Conservation (phyloP, 2,329 filamentous ascomycete genomes). For the Aureobasidium musti region DNA sequence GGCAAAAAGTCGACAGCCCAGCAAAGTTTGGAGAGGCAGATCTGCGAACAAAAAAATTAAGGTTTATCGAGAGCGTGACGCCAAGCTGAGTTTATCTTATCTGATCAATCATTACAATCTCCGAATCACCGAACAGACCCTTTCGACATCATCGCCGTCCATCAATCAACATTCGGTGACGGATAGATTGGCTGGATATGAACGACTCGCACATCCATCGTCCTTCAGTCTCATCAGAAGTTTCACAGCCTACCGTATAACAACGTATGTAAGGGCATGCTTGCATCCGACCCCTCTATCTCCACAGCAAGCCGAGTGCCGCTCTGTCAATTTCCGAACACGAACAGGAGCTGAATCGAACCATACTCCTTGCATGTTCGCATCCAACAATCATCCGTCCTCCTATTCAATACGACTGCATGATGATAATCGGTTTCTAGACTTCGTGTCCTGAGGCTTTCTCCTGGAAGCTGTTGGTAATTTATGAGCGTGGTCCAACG, state of each 20-base stretch:
- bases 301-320: constrained; percentile 8
- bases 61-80: constrained; percentile 19
- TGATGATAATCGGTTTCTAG: constrained; percentile 5
- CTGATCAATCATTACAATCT: neutral
- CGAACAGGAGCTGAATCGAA: neutral
- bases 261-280: neutral
- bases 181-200: constrained; percentile 22
- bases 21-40: constrained; percentile 8
- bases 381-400: neutral
- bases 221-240: neutral
- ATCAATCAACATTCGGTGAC: neutral
- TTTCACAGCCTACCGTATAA: neutral
- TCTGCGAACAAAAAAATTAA: constrained; percentile 24
- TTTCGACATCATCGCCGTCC: neutral
- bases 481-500: constrained; percentile 8
- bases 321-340: constrained; percentile 22
- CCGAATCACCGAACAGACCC: too few species aligned
- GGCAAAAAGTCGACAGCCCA: constrained; percentile 10
- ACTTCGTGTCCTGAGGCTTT: neutral
- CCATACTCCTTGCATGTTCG: neutral
- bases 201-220: constrained; percentile 3
- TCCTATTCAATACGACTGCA: constrained; percentile 20
- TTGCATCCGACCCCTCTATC: neutral
- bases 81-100: constrained; percentile 15
- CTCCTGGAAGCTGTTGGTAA: constrained; percentile 27